Conservation (phyloP, 371 early-diverging fungal species). For the Zychaea mexicana region DNA sequence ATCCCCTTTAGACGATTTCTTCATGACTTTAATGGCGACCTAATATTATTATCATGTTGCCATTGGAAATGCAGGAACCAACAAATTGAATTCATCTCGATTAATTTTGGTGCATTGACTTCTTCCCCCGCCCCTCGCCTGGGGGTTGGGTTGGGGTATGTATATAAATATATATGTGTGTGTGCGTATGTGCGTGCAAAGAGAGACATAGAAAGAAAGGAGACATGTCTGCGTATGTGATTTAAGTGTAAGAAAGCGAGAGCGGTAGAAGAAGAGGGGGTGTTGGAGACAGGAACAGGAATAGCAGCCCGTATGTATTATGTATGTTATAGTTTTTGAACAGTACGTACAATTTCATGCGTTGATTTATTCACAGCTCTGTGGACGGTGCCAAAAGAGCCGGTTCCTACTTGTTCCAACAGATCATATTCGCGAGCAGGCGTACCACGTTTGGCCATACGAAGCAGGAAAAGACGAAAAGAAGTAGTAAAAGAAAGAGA, state of each 20-base stretch:
- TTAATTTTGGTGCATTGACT: neutral
- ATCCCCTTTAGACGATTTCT: conserved; percentile 73
- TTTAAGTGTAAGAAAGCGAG: too few species aligned
- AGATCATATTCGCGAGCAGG: conserved; percentile 67
- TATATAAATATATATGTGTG: too few species aligned
- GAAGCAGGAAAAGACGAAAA: neutral
- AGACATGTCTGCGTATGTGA: too few species aligned
- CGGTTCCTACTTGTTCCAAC: conserved; percentile 81
- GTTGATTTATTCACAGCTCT: conserved; percentile 69
- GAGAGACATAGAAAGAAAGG: too few species aligned
- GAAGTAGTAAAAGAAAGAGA: neutral
- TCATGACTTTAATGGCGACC: conserved; percentile 97
- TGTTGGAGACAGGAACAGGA: too few species aligned
- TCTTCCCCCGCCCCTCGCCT: too few species aligned
- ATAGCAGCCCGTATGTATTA: too few species aligned
- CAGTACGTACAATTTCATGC: conserved; percentile 75
- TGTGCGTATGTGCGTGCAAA: too few species aligned
- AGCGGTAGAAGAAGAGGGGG: too few species aligned
- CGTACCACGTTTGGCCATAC: conserved; percentile 24
- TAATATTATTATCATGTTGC: conserved; percentile 20
- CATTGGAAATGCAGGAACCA: neutral
- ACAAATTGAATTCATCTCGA: neutral
- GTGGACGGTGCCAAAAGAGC: conserved; percentile 91
- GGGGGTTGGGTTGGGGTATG: too few species aligned
- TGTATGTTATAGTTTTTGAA: neutral